Evolutionary conservation across 768 basidiomycete genomes (phyloP), one percentile per base, ranked within the genome.

Genomic region (Suillus paluster): DNA sequence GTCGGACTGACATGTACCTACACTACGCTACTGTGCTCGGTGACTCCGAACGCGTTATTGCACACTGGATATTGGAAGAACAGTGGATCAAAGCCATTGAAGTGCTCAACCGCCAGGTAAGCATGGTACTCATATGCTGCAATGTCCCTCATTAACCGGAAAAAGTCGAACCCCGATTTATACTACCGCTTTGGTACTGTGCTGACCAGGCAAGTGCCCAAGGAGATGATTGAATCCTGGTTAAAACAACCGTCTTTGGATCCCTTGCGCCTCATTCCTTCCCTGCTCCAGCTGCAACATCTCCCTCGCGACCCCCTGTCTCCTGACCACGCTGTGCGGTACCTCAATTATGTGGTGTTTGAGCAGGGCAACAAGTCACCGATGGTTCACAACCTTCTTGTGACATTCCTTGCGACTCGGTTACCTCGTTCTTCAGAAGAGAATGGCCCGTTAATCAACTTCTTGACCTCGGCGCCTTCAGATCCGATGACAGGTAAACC

Each of bases 121-220:
- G 79, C 63, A 6, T 30, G 23, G 56, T 34, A 63, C 66, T 52
- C 25, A 39, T n/a, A 58, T 19, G 34, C 19, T 45, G 21, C 57
- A 38, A 50, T 30, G 38, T 60, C 50, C 44, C 39, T 56, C 14
- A 50, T 39, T 41, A 34, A 62, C 68, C 56, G 52, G 46, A 45
- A 33, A 4, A 69, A 99, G 93, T 81, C 87, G n/a, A 82, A 92
- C 62, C 79, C 94, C 21, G 93, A 94, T 49, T 80, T 97, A 12
- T 99, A 98, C 74, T 99, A 99, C 75, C 91, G 91, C 41, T 97
- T 95, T 73, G 91, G 92, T 1, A 83, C 95, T 8, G 89, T 93
- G 7, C 85, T 99, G 30, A 89, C 97, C 80, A 86, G 90, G 11
- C 85, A 95, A 68, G 86, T 86, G 5, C 91, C 97, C 1, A 93